These are phyloP conservation scores for Tolypocladium tundrense DNA, from an alignment of 2,329 filamentous ascomycete species.

Conservation along the genomic window DNA sequence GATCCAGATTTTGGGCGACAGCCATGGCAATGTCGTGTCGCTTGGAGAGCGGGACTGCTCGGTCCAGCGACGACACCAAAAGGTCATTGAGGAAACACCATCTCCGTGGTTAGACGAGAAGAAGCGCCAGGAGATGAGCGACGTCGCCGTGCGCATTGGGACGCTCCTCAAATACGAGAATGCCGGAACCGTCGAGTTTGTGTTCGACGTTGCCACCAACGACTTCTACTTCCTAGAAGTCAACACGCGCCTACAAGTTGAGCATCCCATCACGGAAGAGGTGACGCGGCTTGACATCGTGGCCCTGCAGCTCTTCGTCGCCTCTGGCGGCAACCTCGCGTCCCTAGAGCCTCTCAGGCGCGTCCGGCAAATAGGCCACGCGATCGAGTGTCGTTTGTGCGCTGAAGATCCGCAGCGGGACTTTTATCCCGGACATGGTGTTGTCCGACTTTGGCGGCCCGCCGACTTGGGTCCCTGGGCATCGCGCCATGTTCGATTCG, in stretches of 20 bases:
- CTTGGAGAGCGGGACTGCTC: constrained; percentile 34
- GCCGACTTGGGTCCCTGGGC: too few relatives aligned
- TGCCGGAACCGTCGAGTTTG: constrained; percentile 31
- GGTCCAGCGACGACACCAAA: constrained; percentile 34
- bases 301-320: background rate
- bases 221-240: constrained; percentile 34
- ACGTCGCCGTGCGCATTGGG: constrained; percentile 19
- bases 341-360: too few relatives aligned
- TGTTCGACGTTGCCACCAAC: constrained; percentile 17
- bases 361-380: too few relatives aligned
- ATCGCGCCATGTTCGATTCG: too few relatives aligned
- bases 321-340: background rate
- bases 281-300: constrained; percentile 1
- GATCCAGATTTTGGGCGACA: constrained; percentile 33
- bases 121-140: constrained; percentile 18
- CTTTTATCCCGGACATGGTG: too few relatives aligned
- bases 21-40: constrained; percentile 22
- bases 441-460: too few relatives aligned
- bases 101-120: constrained; percentile 6
- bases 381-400: too few relatives aligned
- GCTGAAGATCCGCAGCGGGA: too few relatives aligned
- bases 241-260: constrained; percentile 33
- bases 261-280: constrained; percentile 21
- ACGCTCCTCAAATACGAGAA: constrained; percentile 20
- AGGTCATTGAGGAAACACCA: constrained; percentile 31